phyloP scores from a whole-genome alignment of 2,329 filamentous ascomycete species.

The Diaporthe ampelina region DNA sequence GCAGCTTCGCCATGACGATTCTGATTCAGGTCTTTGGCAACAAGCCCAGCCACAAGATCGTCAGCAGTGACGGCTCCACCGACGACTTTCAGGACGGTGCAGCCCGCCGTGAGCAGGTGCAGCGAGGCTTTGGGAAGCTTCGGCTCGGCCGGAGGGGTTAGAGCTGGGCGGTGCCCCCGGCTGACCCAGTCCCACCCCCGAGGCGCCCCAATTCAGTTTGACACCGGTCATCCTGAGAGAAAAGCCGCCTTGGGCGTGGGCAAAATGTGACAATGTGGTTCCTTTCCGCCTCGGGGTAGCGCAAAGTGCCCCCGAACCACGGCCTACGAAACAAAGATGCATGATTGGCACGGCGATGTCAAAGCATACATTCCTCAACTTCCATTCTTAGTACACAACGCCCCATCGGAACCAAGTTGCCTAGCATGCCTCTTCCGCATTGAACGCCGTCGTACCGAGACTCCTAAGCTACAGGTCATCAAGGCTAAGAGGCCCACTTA shows the following conservation, averaged over 20 bases:
- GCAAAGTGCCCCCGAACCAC: constrained; percentile 21
- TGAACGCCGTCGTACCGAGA: no score
- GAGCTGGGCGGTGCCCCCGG: neutral
- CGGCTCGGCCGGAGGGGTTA: constrained; percentile 47
- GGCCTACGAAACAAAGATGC: neutral
- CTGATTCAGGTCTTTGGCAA: constrained; percentile 73
- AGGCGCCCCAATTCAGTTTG: neutral
- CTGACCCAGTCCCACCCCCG: neutral
- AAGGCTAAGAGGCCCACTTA: constrained; percentile 42
- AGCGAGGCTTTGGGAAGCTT: constrained; percentile 69
- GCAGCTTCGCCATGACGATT: constrained; percentile 77
- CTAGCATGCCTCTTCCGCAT: neutral
- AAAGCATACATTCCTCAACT: neutral
- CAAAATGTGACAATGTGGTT: constrained; percentile 40
- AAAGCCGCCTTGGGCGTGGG: constrained; percentile 17
- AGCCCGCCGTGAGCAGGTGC: constrained; percentile 68
- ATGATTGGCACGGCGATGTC: neutral
- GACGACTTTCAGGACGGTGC: constrained; percentile 71
- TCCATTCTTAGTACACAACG: constrained; percentile 12
- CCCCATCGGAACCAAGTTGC: neutral
- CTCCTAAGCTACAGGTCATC: no score
- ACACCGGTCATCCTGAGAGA: neutral
- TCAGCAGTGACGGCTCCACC: constrained; percentile 53
- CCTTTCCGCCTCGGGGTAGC: constrained; percentile 28
- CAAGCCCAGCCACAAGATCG: constrained; percentile 62